Conservation (phyloP, 169 alveolate genomes). For the Cryptosporidium muris region DNA sequence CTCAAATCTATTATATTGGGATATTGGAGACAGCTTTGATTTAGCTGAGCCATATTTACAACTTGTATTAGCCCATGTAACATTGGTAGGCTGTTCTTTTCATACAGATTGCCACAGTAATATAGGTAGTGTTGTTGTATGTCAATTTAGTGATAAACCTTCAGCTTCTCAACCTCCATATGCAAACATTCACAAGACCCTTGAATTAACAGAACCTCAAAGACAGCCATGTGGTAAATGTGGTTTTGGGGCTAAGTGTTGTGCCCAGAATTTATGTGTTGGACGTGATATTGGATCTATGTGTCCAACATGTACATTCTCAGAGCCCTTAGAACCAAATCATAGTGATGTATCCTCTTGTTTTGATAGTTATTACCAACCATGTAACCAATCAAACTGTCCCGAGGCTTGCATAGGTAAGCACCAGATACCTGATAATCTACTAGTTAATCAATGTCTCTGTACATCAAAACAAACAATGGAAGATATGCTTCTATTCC, state of each 20-base stretch:
- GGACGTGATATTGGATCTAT: constrained; percentile 67
- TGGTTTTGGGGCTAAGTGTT: constrained; percentile 68
- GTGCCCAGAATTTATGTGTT: constrained; percentile 52
- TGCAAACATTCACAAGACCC: constrained; percentile 43
- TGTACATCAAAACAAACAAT: constrained; percentile 58
- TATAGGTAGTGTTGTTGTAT: constrained; percentile 58
- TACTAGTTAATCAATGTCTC: constrained; percentile 44
- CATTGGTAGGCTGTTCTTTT: constrained; percentile 57
- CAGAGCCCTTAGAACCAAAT: constrained; percentile 52
- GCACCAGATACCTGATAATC: constrained; percentile 49
- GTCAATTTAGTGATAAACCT: constrained; percentile 68
- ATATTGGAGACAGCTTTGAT: constrained; percentile 42
- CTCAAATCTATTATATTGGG: constrained; percentile 39
- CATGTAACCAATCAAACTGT: constrained; percentile 44
- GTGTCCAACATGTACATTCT: constrained; percentile 48
- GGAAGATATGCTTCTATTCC: constrained; percentile 59
- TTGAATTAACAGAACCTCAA: constrained; percentile 66
- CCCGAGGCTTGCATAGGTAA: constrained; percentile 61
- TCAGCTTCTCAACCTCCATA: constrained; percentile 57
- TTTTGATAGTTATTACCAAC: constrained; percentile 44
- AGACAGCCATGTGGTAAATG: constrained; percentile 69
- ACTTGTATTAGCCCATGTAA: constrained; percentile 34
- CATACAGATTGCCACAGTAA: constrained; percentile 60
- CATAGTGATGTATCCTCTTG: constrained; percentile 46
- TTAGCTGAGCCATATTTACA: constrained; percentile 67